Base-by-base conservation (phyloP, 371 early-diverging fungal species). In the Chytridiales sp. region DNA sequence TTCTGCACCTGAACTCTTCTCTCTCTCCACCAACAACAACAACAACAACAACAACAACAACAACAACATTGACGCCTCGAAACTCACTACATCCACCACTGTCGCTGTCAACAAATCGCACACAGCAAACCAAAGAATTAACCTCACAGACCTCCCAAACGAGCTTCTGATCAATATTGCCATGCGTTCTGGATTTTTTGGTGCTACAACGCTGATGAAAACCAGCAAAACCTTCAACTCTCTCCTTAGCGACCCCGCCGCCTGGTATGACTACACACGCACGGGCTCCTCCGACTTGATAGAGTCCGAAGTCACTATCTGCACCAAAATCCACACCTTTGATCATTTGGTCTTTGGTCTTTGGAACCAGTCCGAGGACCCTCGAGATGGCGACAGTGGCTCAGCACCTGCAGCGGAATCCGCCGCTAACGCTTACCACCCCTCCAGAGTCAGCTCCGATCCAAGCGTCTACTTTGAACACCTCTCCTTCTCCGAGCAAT, bases 271-370 rank as follows among this genome's bases (percentile, higher is more conserved):
- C 11, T 73, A 65, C 54, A 58, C 56, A 11, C 35, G 26, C 22
- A 1, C 51, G 34, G 58, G 46, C 27, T 51, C 50, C 19, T 21
- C 60, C n/a, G 77, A 76, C 26, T 29, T 53, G 5, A 43, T 76
- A 31, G 66, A 65, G 47, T 61, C 47, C 30, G 41, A 61, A 8
- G 56, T 71, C 24, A 63, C 61, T 17, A 54, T 76, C 47, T 51
- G 43, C 38, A 76, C 74, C 22, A 66, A 69, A 47, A 30, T 73
- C 22, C 68, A 65, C 52, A 57, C 56, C 1, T 76, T 66, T 46
- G 77, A 76, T 43, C 77, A 76, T 27, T 36, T 76, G 27, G 59
- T 73, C 22, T 76, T 76, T 59, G 77, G 74, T 4, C 43, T 62
- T n/a, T 76, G 77, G 77, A 29, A 61, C 26, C 31, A 32, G n/a